A percentile compares a stretch with the other conserved stretches of the same genome.
phyloP scores from a whole-genome alignment of 305 asterid species.

The Fraxinus sp. region DNA sequence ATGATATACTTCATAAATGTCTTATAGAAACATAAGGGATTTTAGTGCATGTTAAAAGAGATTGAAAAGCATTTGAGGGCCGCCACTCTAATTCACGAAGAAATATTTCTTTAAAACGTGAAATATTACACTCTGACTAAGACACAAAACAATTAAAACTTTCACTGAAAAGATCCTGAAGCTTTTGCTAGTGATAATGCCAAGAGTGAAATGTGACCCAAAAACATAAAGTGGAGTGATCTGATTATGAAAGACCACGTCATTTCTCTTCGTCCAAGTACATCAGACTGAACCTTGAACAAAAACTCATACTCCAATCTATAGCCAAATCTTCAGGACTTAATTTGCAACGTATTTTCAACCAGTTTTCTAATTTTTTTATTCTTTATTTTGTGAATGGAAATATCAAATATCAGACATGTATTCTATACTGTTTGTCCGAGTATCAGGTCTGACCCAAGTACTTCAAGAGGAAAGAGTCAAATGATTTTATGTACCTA shows the following conservation, averaged over 20 bases:
- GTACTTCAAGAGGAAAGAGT: not conserved
- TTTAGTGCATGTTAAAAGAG: not conserved
- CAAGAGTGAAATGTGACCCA: not conserved
- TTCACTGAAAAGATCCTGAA: not conserved
- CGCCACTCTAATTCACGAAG: not conserved
- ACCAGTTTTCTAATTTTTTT: not conserved
- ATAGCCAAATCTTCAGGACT: not conserved
- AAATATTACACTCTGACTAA: not conserved
- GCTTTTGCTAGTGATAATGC: not conserved
- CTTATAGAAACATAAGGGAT: not conserved
- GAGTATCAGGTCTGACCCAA: not conserved
- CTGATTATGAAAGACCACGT: not conserved
- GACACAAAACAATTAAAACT: not conserved
- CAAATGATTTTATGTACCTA: slow-evolving; percentile 3
- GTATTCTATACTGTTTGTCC: not conserved
- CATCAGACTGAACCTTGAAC: not conserved
- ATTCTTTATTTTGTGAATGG: not conserved
- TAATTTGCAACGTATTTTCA: not conserved
- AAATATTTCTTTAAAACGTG: not conserved
- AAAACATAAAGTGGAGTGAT: not conserved
- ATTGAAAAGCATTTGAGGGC: not conserved
- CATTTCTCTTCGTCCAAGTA: not conserved
- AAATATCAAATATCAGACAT: not conserved
- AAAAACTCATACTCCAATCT: not conserved
- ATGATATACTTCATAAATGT: not conserved